Evolutionary conservation across 345 rosid species (phyloP), one percentile per base, ranked within the genome.

Genomic region (Limnanthes douglasii): DNA sequence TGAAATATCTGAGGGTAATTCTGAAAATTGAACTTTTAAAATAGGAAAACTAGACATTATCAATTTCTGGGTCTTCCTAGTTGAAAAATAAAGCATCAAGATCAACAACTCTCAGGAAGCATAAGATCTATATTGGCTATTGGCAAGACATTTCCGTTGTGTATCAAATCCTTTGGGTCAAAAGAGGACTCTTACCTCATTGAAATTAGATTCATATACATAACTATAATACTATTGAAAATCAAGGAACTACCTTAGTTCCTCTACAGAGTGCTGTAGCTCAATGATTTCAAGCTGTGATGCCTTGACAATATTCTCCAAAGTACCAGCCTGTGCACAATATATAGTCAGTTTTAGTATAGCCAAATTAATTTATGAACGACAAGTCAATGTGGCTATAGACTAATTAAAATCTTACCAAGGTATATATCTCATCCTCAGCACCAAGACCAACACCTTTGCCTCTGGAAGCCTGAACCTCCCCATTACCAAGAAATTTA

Each of bases 301-400:
- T 64, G 62, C 69, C 68, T 85, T 81, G 18, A 92, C 76, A 29
- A 92, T 78, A 55, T 78, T 80, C 75, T 92, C 96, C 72, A 85
- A 57, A 38, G 99, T 76, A 56, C 76, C 82, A 34, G 99, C 99
- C 96, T 92, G 65, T 31, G 51, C 44, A 21, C 22, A 46, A 41
- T 34, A 43, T 3, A 37, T 5, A 37, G 4, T 21, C 27, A 45
- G 46, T 10, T 17, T 52, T 48, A 38, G 59, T 21, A 30, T 10
- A 39, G 11, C 18, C 10, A 0, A 29, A 21, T 15, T 11, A 56
- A 40, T 32, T 40, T 9, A 26, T 17, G 15, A 18, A 45, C 22
- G 19, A 18, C 26, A 18, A 34, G 31, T 16, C 34, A 15, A 46
- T n/a, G n/a, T n/a, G n/a, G 15, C 20, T 31, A 21, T 11, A 37